Conservation (phyloP, 163 green algal genomes). For the Chlamydomonas reinhardtii region DNA sequence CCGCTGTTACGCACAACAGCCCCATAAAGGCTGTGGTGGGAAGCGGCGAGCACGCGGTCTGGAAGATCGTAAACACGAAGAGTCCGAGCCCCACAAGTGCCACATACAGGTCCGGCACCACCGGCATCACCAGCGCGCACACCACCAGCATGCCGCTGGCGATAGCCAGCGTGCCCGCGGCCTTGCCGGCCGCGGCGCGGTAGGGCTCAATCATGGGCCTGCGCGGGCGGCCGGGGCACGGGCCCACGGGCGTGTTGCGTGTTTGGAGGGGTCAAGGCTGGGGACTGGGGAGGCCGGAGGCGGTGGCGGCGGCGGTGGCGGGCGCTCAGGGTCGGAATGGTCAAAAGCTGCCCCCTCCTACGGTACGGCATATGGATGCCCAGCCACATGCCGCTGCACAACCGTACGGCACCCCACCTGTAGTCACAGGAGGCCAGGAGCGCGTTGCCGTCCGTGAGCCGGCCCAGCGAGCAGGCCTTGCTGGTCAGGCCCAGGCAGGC, state of each 20-base stretch:
- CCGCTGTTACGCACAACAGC: not conserved
- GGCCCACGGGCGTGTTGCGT: too few species aligned
- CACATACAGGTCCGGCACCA: constrained; percentile 34
- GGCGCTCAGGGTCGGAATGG: too few species aligned
- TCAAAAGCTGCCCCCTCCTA: too few species aligned
- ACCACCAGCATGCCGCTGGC: constrained; percentile 26
- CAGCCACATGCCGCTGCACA: too few species aligned
- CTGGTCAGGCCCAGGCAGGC: not conserved
- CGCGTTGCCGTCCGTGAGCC: not conserved
- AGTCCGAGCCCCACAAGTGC: constrained; percentile 8
- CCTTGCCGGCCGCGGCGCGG: not conserved
- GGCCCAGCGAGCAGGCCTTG: not conserved
- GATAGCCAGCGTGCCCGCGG: not conserved
- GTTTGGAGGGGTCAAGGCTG: too few species aligned
- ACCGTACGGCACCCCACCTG: too few species aligned
- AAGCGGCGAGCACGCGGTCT: constrained; percentile 21
- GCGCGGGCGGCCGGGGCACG: not conserved
- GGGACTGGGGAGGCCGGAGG: too few species aligned
- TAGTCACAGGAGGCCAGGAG: not conserved
- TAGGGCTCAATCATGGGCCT: not conserved
- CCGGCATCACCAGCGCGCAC: constrained; percentile 12
- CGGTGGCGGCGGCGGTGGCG: too few species aligned
- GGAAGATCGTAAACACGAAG: constrained; percentile 10
- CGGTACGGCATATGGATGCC: too few species aligned
- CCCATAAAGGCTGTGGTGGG: constrained; percentile 26